Evolutionary conservation across 805 yeast genomes (phyloP), one percentile per base, ranked within the genome.

Genomic region (Lachancea mirantina): DNA sequence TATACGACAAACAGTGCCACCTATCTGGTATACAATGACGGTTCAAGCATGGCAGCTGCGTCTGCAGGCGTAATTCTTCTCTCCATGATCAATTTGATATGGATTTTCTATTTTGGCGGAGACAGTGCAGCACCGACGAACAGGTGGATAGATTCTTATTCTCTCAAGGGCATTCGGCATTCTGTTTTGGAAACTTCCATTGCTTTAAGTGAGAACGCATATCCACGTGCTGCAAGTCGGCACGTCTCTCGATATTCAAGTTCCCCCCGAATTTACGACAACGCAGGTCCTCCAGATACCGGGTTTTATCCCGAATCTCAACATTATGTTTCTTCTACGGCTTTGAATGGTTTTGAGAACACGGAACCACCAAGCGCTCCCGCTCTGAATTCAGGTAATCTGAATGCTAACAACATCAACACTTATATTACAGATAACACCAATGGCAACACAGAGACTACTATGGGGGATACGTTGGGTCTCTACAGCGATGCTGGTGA

Each of bases 101-200:
- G 96, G 95, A 67, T 89, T 27, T 65, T 85, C 39, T 88, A 85
- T 59, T 84, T 80, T 54, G 97, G 97, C 18, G 81, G 94, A 15
- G 89, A 89, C 40, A 83, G 84, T 34, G 83, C 83, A 32, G 78
- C 94, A n/a, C 89, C 95, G 20, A 65, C 84, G 7, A 85, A 84
- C 53, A 76, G 80, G 49, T 83, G 78, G 65, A 72, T 89, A 35
- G 95, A 85, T 64, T 81, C 92, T 3, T 85, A 80, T 47, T 77
- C 89, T 0, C 60, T 78, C 35, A 73, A 64, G 47, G 67, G 72
- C 4, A 61, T 64, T 32, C 63, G 64, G 46, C 59, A 57, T 9
- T 57, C 67, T 1, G 51, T 59, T 3, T 41, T 50, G 10, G 60
- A 56, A 32, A 23, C 38, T 6, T 34, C 41, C 7, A 23, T 34